Percentiles rank a stretch among this genome's conserved stretches.
Evolutionary conservation across 108 stramenopile species (phyloP).

Genomic region (Ochromonas danica): DNA sequence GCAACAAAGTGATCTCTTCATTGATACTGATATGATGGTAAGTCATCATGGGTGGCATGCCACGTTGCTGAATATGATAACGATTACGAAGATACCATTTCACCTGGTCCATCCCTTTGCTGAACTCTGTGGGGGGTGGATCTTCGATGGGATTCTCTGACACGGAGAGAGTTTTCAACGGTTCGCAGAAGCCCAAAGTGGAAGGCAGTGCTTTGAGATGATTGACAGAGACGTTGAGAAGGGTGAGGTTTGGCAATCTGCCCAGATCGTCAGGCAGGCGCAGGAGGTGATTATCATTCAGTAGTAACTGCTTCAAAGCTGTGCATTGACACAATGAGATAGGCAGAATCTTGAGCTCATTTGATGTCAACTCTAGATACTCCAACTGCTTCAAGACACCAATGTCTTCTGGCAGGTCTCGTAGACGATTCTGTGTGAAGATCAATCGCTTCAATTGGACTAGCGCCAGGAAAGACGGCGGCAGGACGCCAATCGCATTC

Average conservation of each 20-base stretch:
- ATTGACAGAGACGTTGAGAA: neutral
- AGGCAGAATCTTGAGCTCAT: slow-evolving; percentile 28
- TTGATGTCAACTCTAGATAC: neutral
- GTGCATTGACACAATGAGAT: slow-evolving; percentile 16
- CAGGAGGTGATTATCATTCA: slow-evolving; percentile 25
- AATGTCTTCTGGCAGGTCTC: slow-evolving; percentile 25
- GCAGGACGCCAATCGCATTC: neutral
- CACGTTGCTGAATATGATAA: slow-evolving; percentile 12
- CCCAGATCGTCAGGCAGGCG: slow-evolving; percentile 7
- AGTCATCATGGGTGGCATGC: slow-evolving; percentile 19
- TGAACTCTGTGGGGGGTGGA: slow-evolving; percentile 8
- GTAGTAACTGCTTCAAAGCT: neutral
- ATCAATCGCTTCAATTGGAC: neutral
- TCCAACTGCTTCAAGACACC: slow-evolving; percentile 18
- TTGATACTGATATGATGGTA: slow-evolving; percentile 19
- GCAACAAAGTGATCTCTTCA: neutral
- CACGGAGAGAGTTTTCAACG: neutral
- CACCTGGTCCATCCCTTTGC: slow-evolving; percentile 6
- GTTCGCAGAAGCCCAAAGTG: slow-evolving; percentile 9
- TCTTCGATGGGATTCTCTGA: slow-evolving; percentile 8
- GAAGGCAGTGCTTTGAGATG: slow-evolving; percentile 7
- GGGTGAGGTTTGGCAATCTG: neutral
- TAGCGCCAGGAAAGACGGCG: neutral
- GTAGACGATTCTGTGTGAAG: neutral
- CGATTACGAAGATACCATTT: slow-evolving; percentile 27